Evolutionary conservation across 495 filamentous ascomycete species (phyloP).

Genomic region (Aspergillus avenaceus): DNA sequence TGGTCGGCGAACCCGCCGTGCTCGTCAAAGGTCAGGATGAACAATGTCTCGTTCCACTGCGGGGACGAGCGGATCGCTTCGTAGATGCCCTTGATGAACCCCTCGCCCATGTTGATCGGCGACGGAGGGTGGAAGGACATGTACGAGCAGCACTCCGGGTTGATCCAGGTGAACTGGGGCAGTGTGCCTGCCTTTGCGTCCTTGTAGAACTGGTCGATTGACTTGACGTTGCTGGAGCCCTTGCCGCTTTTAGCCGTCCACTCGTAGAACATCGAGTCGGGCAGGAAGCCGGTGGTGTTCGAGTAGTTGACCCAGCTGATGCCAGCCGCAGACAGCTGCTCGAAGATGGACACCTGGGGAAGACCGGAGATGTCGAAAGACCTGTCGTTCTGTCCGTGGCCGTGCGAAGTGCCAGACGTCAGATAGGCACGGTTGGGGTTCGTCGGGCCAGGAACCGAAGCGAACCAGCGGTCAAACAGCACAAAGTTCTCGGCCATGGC

Average conservation of each 20-base stretch:
- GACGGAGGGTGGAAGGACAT: conserved; percentile 47
- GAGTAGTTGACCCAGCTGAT: conserved; percentile 51
- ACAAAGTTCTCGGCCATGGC: conserved; percentile 46
- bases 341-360: conserved; percentile 45
- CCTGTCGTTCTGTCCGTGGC: conserved; percentile 44
- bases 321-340: conserved; percentile 38
- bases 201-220: conserved; percentile 32
- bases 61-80: conserved; percentile 43
- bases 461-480: conserved; percentile 48
- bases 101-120: conserved; percentile 45
- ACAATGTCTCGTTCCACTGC: conserved; percentile 47
- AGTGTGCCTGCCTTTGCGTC: conserved; percentile 39
- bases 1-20: conserved; percentile 50
- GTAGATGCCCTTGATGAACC: conserved; percentile 48
- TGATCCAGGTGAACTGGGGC: conserved; percentile 47
- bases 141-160: conserved; percentile 49
- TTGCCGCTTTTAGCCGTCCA: conserved; percentile 37
- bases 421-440: conserved; percentile 48
- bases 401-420: conserved; percentile 45
- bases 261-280: conserved; percentile 33
- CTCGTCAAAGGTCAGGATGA: conserved; percentile 49
- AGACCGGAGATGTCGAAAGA: conserved; percentile 38
- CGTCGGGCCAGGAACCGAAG: conserved; percentile 43
- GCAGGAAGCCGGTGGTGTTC: conserved; percentile 35
- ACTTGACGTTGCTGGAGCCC: conserved; percentile 26